Evolutionary conservation across 208 protist species (phyloP), one percentile per base, ranked within the genome.

Genomic region (Zelonia costaricensis): DNA sequence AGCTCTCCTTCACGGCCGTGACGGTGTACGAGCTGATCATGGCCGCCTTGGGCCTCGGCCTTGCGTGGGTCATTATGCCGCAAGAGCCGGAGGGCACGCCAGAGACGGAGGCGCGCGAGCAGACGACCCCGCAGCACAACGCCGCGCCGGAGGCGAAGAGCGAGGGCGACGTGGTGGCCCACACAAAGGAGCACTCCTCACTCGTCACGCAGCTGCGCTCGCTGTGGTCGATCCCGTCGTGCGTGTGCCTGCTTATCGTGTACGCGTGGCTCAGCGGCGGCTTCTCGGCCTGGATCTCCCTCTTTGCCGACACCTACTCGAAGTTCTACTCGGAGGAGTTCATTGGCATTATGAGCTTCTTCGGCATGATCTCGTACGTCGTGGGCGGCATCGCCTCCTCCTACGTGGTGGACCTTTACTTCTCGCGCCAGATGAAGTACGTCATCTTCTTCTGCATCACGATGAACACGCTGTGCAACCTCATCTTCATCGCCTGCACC

Each of bases 351-450:
- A 91, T 94, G 83, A 88, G 83, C 72, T 94, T 92, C 65, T 84
- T 76, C 9, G 83, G 81, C 58, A 92, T 91, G 81, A 67, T 85
- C 27, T 67, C 81, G 40, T 94, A 91, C 75, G 84, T 92, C 42
- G 27, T 57, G 10, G 85, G 88, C 10, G 88, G 88, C 57, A 69
- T 94, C 45, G 36, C 80, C n/a, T 91, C 86, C 23, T 89, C 84
- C 7, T 87, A 84, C 53, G 61, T 92, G 2, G 84, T 88, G 6
- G 88, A 92, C 68, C 64, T 91, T 13, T 92, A 86, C 70, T 94
- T 92, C 59, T 55, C 75, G 16, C 88, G 84, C 10, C 84, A 92
- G 63, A 94, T 94, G 88, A 94, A 94, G 71, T 87, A 92, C 61
- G 88, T 94, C 51, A 88, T 94, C 68, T 88, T 91, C 74, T 82